phyloP scores from a whole-genome alignment of 805 yeast species.

The Cyberlindnera saturnus region DNA sequence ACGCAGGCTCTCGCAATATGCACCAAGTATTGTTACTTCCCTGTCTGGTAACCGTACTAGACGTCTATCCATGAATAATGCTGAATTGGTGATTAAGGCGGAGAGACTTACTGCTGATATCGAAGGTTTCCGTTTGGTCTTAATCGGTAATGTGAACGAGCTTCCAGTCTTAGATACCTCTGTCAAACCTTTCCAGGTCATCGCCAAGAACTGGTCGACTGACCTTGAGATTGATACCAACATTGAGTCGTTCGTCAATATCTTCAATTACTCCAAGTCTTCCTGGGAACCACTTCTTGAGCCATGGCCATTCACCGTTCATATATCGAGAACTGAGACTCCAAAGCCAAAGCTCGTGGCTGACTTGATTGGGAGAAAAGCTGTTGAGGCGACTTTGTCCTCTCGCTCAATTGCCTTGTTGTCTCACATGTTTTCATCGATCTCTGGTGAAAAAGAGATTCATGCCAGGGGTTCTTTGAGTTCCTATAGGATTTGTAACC shows the following conservation, averaged over 20 bases:
- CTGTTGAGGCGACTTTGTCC: conserved; percentile 77
- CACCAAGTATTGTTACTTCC: conserved; percentile 58
- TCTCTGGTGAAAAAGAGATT: conserved; percentile 47
- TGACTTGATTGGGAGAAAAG: conserved; percentile 67
- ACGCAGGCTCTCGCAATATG: conserved; percentile 53
- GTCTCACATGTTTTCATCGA: conserved; percentile 57
- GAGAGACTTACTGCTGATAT: conserved; percentile 62
- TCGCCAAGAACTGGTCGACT: conserved; percentile 81
- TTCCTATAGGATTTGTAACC: conserved; percentile 76
- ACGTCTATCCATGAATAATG: conserved; percentile 16
- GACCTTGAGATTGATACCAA: conserved; percentile 66
- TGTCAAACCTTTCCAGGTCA: conserved; percentile 59
- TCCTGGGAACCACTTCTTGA: conserved; percentile 95
- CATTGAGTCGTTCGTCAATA: conserved; percentile 61
- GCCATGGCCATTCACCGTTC: conserved; percentile 75
- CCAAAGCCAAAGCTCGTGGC: conserved; percentile 47
- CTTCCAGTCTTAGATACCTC: conserved; percentile 79
- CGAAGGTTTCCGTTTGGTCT: conserved; percentile 73
- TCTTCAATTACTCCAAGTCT: conserved; percentile 83
- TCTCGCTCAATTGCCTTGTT: conserved; percentile 74
- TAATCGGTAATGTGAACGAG: conserved; percentile 89
- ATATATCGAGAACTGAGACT: conserved; percentile 45
- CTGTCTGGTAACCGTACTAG: conserved; percentile 31
- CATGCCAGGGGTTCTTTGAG: conserved; percentile 71
- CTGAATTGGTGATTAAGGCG: conserved; percentile 48